phyloP scores from a whole-genome alignment of 2,329 filamentous ascomycete genomes.

The Dothiorella sarmentorum region DNA sequence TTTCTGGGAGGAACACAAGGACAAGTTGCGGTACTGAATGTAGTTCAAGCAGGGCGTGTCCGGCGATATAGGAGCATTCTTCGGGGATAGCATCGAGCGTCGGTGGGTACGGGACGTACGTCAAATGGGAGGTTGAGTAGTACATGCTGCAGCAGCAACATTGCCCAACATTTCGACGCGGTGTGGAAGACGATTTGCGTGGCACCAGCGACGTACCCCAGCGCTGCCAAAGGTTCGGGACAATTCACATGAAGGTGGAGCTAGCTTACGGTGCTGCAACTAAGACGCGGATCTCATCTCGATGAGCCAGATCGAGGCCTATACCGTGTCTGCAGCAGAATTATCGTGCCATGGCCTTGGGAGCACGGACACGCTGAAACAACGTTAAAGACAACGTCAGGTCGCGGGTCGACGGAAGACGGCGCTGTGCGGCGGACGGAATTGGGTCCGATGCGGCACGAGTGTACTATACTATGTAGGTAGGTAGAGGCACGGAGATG shows the following conservation, averaged over 20 bases:
- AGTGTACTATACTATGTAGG: too few species aligned
- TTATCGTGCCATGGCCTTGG: neutral
- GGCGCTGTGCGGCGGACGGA: neutral
- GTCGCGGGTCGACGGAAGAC: neutral
- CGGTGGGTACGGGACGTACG: too few species aligned
- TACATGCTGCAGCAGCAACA: neutral
- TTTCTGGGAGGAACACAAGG: conserved; percentile 80
- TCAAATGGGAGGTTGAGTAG: neutral
- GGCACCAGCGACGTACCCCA: neutral
- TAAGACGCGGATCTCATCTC: neutral
- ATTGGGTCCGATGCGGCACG: neutral
- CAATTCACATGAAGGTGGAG: conserved; percentile 10
- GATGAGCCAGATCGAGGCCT: neutral
- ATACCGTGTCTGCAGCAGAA: neutral
- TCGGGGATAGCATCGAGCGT: neutral
- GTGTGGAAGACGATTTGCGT: neutral
- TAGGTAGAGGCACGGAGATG: neutral
- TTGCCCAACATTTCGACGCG: neutral
- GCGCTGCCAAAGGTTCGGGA: neutral
- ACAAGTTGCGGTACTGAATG: conserved; percentile 50
- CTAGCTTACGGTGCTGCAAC: neutral
- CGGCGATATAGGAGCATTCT: neutral
- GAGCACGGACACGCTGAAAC: too few species aligned
- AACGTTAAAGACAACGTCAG: neutral
- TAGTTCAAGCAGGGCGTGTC: neutral